Evolutionary conservation across 495 filamentous ascomycete species (phyloP).

Genomic region (Annulohypoxylon stygium): DNA sequence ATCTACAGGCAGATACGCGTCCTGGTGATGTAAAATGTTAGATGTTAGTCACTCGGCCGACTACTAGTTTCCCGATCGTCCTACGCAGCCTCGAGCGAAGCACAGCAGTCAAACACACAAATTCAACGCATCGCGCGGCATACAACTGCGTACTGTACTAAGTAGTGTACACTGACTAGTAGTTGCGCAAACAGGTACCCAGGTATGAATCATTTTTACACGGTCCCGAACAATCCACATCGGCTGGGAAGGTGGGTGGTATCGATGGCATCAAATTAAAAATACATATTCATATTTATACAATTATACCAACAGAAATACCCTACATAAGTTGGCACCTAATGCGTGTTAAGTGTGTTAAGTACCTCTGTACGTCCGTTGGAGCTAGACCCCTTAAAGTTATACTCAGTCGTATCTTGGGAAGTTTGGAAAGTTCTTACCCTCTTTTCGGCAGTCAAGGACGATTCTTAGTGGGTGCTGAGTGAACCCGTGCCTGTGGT

Average conservation of each 20-base stretch:
- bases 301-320: slow-evolving; percentile 15
- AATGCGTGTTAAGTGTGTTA: not conserved
- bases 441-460: slow-evolving; percentile 36
- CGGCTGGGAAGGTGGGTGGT: not conserved
- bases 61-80: not conserved
- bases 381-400: not conserved
- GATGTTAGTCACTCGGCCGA: slow-evolving; percentile 22
- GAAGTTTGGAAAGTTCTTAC: slow-evolving; percentile 26
- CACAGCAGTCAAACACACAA: not conserved
- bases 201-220: not conserved
- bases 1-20: not conserved
- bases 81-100: slow-evolving; percentile 10
- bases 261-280: slow-evolving; percentile 3
- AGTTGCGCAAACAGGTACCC: no score
- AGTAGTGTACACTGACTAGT: no score
- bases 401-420: slow-evolving; percentile 11
- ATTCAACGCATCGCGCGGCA: slow-evolving; percentile 12
- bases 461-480: slow-evolving; percentile 42
- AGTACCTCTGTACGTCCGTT: not conserved
- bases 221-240: slow-evolving; percentile 31
- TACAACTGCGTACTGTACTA: not conserved
- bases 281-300: slow-evolving; percentile 23
- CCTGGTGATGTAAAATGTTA: not conserved
- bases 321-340: not conserved
- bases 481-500: slow-evolving; percentile 50